Evolutionary conservation across 2,329 filamentous ascomycete genomes (phyloP).

Genomic region (Diaporthe aspalathi): DNA sequence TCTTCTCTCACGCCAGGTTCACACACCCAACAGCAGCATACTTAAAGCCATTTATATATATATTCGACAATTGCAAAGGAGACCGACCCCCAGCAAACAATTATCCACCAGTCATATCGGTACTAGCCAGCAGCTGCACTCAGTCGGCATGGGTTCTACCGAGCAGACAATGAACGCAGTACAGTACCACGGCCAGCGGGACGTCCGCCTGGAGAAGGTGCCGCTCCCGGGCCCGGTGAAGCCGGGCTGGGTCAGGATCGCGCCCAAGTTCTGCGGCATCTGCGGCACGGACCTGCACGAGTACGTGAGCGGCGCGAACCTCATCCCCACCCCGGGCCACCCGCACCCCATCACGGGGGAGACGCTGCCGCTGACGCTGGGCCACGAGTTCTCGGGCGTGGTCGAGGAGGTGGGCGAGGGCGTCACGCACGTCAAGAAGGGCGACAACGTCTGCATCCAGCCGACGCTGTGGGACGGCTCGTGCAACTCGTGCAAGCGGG

Average conservation of each 20-base stretch:
- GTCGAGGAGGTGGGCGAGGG: conserved; percentile 66
- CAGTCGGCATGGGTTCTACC: conserved; percentile 7
- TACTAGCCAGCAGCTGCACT: neutral
- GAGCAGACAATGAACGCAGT: conserved; percentile 38
- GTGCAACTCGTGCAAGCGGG: conserved; percentile 64
- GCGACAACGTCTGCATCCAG: conserved; percentile 67
- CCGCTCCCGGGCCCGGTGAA: conserved; percentile 33
- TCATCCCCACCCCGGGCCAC: conserved; percentile 46
- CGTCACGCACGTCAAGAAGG: conserved; percentile 58
- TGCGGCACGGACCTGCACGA: conserved; percentile 51
- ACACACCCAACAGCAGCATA: neutral
- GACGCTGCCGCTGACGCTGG: conserved; percentile 66
- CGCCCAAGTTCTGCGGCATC: conserved; percentile 49
- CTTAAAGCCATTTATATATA: neutral
- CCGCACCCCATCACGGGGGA: conserved; percentile 69
- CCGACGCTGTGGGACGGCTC: conserved; percentile 66
- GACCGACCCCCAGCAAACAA: neutral
- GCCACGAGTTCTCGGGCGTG: conserved; percentile 72
- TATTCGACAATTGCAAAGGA: neutral
- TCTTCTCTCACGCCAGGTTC: neutral
- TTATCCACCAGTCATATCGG: conserved; percentile 1
- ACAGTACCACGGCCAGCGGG: conserved; percentile 37
- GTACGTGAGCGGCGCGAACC: conserved; percentile 46
- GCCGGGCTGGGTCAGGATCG: conserved; percentile 42
- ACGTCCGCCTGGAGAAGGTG: conserved; percentile 38